Percentiles rank a stretch among this genome's conserved stretches.
Conservation (phyloP, 306 rosid genomes). For the apple (Malus domestica) region ASM211411v1 NC_041799.1:32152001-32152500, state of each 20-base stretch:
- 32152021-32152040: neutral
- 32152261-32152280: neutral
- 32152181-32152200: neutral
- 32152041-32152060: neutral
- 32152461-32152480: too few species aligned
- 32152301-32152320: conserved; percentile 24
- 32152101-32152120: conserved; percentile 27
- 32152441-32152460: too few species aligned
- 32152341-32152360: too few species aligned
- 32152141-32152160: neutral
- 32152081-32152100: neutral
- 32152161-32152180: neutral
- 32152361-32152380: too few species aligned
- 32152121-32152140: conserved; percentile 18
- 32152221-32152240: neutral
- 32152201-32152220: neutral
- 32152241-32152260: neutral
- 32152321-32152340: neutral
- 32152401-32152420: too few species aligned
- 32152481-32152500: too few species aligned
- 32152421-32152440: too few species aligned
- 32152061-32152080: conserved; percentile 1
- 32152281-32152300: conserved; percentile 31
- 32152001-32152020: neutral
- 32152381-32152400: too few species aligned